These are phyloP conservation scores for Silybum marianum DNA, from an alignment of 129 eudicot genomes.

Conservation along the genomic window DNA sequence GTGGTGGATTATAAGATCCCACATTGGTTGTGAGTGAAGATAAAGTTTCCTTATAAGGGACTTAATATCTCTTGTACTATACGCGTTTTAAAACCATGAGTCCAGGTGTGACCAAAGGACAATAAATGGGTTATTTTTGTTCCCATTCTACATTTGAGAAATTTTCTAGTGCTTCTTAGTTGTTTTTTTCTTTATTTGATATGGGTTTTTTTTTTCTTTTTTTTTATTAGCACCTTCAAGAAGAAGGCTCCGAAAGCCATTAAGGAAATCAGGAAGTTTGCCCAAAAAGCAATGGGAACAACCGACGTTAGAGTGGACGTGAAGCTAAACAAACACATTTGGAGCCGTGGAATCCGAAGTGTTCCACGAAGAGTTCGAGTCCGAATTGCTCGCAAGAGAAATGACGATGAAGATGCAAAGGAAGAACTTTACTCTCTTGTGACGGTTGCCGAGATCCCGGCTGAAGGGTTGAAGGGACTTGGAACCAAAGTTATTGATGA, in stretches of 20 bases:
- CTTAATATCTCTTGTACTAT: no score
- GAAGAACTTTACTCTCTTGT: conserved; percentile 79
- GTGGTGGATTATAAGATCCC: no score
- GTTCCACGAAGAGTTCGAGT: conserved; percentile 75
- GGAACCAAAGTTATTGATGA: conserved; percentile 70
- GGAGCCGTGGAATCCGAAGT: conserved; percentile 78
- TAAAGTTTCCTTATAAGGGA: no score
- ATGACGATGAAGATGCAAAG: conserved; percentile 76
- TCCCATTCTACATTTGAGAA: neutral
- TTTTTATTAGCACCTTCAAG: conserved; percentile 45
- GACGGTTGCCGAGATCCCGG: conserved; percentile 67
- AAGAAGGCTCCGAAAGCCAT: conserved; percentile 84
- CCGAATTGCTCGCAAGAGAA: conserved; percentile 76
- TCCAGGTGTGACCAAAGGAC: no score
- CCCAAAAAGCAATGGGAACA: conserved; percentile 75
- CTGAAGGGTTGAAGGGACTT: conserved; percentile 65
- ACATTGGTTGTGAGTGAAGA: no score
- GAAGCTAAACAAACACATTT: conserved; percentile 68
- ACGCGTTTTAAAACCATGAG: no score
- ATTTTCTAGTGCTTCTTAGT: no score
- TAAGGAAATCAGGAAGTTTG: conserved; percentile 68
- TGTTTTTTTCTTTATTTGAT: neutral
- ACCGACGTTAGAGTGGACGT: conserved; percentile 74
- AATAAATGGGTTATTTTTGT: neutral
- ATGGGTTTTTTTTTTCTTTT: neutral